Percentiles rank a stretch among this genome's conserved stretches.
phyloP scores from a whole-genome alignment of 331 rosid genomes.

The Acacia pycnantha region DNA sequence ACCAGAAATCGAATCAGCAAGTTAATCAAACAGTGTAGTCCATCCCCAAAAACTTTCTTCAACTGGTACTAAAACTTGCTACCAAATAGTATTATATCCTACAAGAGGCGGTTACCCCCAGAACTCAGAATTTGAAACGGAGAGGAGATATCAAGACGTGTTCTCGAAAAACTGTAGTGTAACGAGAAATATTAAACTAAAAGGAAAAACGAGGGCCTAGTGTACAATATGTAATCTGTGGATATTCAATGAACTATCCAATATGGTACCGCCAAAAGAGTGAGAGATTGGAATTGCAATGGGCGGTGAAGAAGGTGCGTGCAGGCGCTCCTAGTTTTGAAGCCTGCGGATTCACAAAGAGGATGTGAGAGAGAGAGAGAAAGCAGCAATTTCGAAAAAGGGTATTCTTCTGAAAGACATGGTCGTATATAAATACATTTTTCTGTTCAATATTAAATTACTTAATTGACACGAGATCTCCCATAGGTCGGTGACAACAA shows the following conservation, averaged over 20 bases:
- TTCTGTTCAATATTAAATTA: not conserved
- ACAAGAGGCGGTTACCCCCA: not conserved
- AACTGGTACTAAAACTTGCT: not conserved
- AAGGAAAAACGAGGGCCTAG: not conserved
- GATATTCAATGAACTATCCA: too few relatives aligned
- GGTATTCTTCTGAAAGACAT: not conserved
- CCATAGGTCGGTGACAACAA: not conserved
- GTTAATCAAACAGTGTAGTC: not conserved
- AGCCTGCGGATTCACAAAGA: not conserved
- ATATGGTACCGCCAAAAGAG: not conserved
- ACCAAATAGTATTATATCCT: not conserved
- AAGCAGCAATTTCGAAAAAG: not conserved
- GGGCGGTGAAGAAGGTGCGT: constrained; percentile 7
- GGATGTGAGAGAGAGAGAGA: not conserved
- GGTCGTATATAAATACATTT: not conserved
- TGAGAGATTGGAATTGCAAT: not conserved
- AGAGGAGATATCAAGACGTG: not conserved
- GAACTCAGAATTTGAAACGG: not conserved
- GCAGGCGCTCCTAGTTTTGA: constrained; percentile 8
- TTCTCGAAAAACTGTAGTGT: not conserved
- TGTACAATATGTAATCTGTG: not conserved
- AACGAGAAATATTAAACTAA: not conserved
- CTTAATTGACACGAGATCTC: not conserved
- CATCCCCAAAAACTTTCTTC: not conserved
- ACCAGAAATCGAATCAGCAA: not conserved